Base-by-base conservation (phyloP, 1,284 basidiomycete species). In the Puccinia novopanici region DNA sequence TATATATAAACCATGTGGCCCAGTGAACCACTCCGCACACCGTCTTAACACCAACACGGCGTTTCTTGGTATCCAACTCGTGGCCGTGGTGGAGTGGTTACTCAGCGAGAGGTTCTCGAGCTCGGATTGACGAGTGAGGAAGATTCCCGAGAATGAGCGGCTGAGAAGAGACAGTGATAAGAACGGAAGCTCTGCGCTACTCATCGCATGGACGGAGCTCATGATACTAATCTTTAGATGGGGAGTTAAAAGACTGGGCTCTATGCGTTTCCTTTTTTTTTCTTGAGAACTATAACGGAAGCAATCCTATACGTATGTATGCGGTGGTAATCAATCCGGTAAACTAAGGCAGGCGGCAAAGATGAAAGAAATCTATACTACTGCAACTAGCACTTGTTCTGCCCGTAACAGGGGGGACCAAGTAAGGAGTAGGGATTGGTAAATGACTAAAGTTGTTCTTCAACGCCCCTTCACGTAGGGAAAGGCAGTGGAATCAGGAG, bases 11-110 rank as follows among this genome's bases (percentile, higher is more conserved):
- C 70, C 70, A 55, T 72, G 70, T 72, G 70, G 52, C 70, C 52
- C 70, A 34, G 52, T 54, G 34, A 55, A 72, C 70, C 70, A 72
- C 52, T 55, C 52, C 70, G 52, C 19, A 50, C 70, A 72, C 70
- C 70, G 70, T 40, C 52, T 72, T 55, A 72, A 55, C 70, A 72
- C 70, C 70, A 72, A 72, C 70, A 52, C 45, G 70, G 70, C 52
- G 34, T 55, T 55, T 55, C 55, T 30, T 72, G 30, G 70, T 72
- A 72, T 72, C 70, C 70, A 72, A 37, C 48, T 72, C 27, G 55
- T 27, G 19, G 50, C n/a, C 2, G 45, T 59, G 70, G 34, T 52
- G 52, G 70, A 72, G 52, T 72, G 70, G 17, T 72, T 50, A 17
- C 70, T n/a, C 52, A 55, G 30, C 30, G n/a, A 40, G 70, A 72